These are phyloP conservation scores for Colletotrichum abscissum DNA, from an alignment of 2,329 filamentous ascomycete genomes.

Conservation along the genomic window DNA sequence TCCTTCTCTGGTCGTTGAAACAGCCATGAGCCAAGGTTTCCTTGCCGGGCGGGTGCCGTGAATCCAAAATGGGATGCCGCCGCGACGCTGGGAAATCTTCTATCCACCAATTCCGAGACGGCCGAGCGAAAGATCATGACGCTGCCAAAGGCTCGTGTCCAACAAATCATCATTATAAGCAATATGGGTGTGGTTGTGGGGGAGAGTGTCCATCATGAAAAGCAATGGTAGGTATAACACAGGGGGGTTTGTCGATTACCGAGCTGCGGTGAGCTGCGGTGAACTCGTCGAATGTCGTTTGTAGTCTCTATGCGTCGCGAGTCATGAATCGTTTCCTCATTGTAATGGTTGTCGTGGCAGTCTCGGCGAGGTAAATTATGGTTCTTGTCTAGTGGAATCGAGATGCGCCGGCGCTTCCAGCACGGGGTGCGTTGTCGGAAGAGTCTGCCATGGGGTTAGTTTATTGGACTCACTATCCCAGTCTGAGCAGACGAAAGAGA, in stretches of 20 bases:
- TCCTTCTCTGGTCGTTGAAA: conserved; percentile 47
- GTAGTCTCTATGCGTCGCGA: conserved; percentile 48
- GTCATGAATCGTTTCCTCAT: conserved; percentile 38
- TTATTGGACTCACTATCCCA: neutral
- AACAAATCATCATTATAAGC: conserved; percentile 51
- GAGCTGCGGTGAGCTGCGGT: conserved; percentile 20
- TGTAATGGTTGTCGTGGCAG: conserved; percentile 24
- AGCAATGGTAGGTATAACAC: conserved; percentile 35
- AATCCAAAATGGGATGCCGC: conserved; percentile 31
- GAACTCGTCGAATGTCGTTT: conserved; percentile 41
- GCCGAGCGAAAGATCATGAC: conserved; percentile 35
- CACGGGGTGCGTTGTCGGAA: conserved; percentile 55
- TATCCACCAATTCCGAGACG: conserved; percentile 45
- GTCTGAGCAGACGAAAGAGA: neutral
- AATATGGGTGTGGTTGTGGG: conserved; percentile 41
- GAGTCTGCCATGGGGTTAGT: conserved; percentile 46
- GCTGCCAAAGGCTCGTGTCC: conserved; percentile 36
- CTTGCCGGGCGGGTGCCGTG: conserved; percentile 27
- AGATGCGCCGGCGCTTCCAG: conserved; percentile 41
- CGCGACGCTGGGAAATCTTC: conserved; percentile 43
- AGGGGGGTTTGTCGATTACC: conserved; percentile 28
- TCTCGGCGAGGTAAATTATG: conserved; percentile 29
- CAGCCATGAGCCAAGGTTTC: conserved; percentile 32
- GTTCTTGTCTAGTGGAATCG: conserved; percentile 36
- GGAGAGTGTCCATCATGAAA: conserved; percentile 35